A percentile compares a stretch with the other conserved stretches of the same genome.
Evolutionary conservation across 805 yeast genomes (phyloP).

Genomic region (Grigorovia humatica): DNA sequence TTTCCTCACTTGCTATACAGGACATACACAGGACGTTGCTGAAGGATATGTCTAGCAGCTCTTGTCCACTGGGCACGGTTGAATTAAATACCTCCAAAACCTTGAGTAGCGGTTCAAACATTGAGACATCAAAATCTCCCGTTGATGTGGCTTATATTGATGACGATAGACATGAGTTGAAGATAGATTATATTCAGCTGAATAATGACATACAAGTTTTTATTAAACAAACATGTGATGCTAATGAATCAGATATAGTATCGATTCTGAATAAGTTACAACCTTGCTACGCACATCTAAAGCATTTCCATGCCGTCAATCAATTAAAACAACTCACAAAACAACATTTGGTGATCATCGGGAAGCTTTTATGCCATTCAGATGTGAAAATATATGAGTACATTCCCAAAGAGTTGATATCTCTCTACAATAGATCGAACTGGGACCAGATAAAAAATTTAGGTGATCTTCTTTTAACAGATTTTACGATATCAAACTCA

Average conservation of each 20-base stretch:
- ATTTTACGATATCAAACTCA: constrained; percentile 14
- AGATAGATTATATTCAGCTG: neutral
- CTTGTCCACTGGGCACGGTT: neutral
- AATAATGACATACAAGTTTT: neutral
- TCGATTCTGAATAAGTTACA: neutral
- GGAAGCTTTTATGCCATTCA: constrained; percentile 5
- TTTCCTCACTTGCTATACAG: neutral
- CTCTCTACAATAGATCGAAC: constrained; percentile 18
- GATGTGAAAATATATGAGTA: neutral
- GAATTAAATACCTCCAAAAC: neutral
- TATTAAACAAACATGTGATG: neutral
- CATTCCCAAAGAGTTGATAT: constrained; percentile 13
- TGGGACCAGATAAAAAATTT: constrained; percentile 7
- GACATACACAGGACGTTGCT: neutral
- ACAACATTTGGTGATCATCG: constrained; percentile 19
- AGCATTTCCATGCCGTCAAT: constrained; percentile 2
- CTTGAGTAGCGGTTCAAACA: neutral
- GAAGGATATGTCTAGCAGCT: neutral
- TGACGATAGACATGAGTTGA: neutral
- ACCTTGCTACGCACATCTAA: neutral
- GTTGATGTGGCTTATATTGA: neutral
- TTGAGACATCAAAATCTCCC: neutral
- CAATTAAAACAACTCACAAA: constrained; percentile 10
- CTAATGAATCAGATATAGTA: neutral
- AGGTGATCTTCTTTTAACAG: constrained; percentile 17